Evolutionary conservation across 75 land plant species (phyloP).

Genomic region (Picea sitchensis): DNA sequence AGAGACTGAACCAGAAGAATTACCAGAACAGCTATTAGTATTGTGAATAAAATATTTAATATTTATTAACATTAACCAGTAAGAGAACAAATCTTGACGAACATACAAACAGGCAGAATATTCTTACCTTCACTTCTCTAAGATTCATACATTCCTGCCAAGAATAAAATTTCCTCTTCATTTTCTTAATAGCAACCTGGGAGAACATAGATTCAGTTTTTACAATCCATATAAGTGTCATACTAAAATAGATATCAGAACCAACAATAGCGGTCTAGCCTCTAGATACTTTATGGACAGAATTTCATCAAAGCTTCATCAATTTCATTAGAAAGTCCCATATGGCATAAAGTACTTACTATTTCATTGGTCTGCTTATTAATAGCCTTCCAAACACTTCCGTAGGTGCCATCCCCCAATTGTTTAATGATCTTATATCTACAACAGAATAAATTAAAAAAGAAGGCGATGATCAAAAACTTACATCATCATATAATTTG

Average conservation of each 20-base stretch:
- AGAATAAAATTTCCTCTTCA: conserved; percentile 74
- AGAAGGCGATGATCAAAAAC: no score
- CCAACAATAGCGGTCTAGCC: no score
- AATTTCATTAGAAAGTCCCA: background rate
- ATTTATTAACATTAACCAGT: background rate
- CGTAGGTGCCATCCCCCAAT: conserved; percentile 44
- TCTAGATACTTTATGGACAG: background rate
- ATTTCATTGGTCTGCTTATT: conserved; percentile 23
- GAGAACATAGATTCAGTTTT: background rate
- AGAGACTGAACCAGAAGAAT: conserved; percentile 19
- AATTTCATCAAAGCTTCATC: background rate
- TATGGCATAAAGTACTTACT: conserved; percentile 12
- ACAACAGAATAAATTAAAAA: background rate
- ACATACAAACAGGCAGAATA: background rate
- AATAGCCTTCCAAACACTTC: conserved; percentile 40
- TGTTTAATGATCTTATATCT: conserved; percentile 48
- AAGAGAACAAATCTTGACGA: background rate
- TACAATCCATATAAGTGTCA: no score
- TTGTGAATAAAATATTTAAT: background rate
- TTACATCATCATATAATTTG: no score
- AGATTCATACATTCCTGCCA: conserved; percentile 83
- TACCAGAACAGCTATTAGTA: background rate
- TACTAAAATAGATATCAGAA: background rate
- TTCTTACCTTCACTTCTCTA: conserved; percentile 73
- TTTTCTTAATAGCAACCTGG: conserved; percentile 72